Conservation (phyloP, 805 yeast genomes). For the Metschnikowia gelsemii region DNA sequence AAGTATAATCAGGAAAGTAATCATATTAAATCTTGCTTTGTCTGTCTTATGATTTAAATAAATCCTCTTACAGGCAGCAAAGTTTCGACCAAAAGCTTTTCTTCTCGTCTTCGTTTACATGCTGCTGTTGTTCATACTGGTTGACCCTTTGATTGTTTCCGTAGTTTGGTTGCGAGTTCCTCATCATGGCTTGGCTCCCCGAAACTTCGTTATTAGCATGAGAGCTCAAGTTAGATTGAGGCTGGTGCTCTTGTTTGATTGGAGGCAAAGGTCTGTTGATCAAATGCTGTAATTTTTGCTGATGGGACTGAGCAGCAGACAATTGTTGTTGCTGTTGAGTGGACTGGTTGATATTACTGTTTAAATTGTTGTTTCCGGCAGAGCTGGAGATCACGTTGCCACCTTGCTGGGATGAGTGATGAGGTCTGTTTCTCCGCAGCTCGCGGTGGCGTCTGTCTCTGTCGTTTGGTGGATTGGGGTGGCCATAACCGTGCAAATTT, state of each 20-base stretch:
- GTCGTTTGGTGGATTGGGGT: constrained; percentile 58
- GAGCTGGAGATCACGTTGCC: constrained; percentile 16
- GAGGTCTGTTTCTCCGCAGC: constrained; percentile 45
- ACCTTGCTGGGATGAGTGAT: constrained; percentile 22
- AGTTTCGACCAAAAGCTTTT: constrained; percentile 45
- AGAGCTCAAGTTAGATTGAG: constrained; percentile 18
- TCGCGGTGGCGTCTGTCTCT: constrained; percentile 47
- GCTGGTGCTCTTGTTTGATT: constrained; percentile 41
- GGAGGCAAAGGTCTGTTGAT: constrained; percentile 50
- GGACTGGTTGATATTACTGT: constrained; percentile 23
- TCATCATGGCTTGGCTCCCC: constrained; percentile 26
- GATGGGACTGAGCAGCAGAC: constrained; percentile 48
- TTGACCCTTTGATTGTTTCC: constrained; percentile 25
- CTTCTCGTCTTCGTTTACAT: constrained; percentile 32
- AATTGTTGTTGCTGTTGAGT: constrained; percentile 28
- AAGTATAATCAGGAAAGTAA: background rate
- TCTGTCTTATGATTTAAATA: background rate
- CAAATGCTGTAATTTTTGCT: constrained; percentile 48
- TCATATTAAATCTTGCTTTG: background rate
- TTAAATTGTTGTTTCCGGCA: constrained; percentile 23
- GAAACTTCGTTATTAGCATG: constrained; percentile 20
- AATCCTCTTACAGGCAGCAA: constrained; percentile 36
- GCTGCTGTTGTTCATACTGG: constrained; percentile 43
- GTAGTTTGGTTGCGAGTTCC: constrained; percentile 25
- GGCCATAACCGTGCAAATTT: constrained; percentile 79